phyloP scores from a whole-genome alignment of 2,329 filamentous ascomycete genomes.

The Pezizomycotina sp. region DNA sequence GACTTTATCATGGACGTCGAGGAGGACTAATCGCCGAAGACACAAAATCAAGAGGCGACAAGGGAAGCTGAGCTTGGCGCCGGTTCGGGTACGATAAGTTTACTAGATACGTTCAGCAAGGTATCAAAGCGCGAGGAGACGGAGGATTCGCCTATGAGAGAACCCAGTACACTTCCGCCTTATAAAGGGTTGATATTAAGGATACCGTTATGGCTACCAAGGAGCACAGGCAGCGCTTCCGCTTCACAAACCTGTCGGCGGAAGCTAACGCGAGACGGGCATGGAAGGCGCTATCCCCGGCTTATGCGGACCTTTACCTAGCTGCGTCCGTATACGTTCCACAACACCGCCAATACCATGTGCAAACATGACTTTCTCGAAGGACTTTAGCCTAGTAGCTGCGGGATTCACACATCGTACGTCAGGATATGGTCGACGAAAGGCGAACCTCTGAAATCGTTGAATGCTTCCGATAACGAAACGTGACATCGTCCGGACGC shows the following conservation, averaged over 20 bases:
- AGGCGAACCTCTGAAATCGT: slow-evolving; percentile 60
- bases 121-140: slow-evolving; percentile 79
- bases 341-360: slow-evolving; percentile 63
- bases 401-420: slow-evolving; percentile 80
- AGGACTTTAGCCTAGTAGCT: slow-evolving; percentile 72
- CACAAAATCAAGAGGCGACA: slow-evolving; percentile 35
- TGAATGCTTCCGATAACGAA: slow-evolving; percentile 42
- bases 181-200: slow-evolving; percentile 79
- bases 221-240: slow-evolving; percentile 82
- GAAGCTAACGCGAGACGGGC: slow-evolving; percentile 14
- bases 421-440: slow-evolving; percentile 88
- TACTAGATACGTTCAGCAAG: slow-evolving; percentile 79
- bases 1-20: slow-evolving; percentile 73
- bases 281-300: slow-evolving; percentile 61
- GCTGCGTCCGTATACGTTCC: slow-evolving; percentile 96
- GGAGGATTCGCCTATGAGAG: slow-evolving; percentile 60
- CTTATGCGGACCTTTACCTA: slow-evolving; percentile 62
- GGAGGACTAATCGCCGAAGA: slow-evolving; percentile 71
- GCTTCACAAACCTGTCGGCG: slow-evolving; percentile 35
- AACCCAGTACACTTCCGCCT: slow-evolving; percentile 70
- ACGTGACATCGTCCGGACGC: slow-evolving; percentile 53
- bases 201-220: slow-evolving; percentile 90
- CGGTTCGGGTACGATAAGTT: slow-evolving; percentile 47
- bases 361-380: slow-evolving; percentile 93
- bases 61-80: slow-evolving; percentile 21